Base-by-base conservation (phyloP, 2,329 filamentous ascomycete species). In the Ophiostoma australiae region DNA sequence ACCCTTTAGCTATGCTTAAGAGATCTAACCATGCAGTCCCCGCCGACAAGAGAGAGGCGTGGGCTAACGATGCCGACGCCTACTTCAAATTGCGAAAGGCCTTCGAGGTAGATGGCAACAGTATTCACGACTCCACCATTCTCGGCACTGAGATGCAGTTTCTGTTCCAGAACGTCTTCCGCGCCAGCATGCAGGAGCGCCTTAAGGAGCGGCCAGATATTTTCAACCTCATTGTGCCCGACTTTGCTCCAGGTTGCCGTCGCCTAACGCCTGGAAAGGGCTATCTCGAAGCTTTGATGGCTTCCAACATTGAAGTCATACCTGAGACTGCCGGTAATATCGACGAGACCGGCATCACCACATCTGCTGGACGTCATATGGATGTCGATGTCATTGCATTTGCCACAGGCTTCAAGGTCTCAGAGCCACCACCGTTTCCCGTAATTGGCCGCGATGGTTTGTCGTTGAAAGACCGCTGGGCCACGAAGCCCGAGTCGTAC, bases 331-430 rank as follows among this genome's bases (percentile, higher is more conserved):
- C 83, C 52, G 70, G 70, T 0, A 71, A 72, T 17, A 75, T 82
- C 35, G 81, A 79, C 2, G 72, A 76, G n/a, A 76, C 75, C 0
- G 82, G 82, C 1, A 76, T 83, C 23, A 72, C 72, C 5, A 77
- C 79, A 8, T 72, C 73, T 68, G 33, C 35, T 17, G 63, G 35
- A 20, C 63, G 35, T 10, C 69, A 74, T 23, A n/a, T 72, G 13
- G 69, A 69, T 10, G 77, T 84, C 52, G 84, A 86, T 74, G 79
- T 78, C 11, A 78, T 86, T 3, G 79, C 84, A 63, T 84, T 80
- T 76, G 83, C 82, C n/a, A 84, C 82, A 0, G 82, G 83, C 15
- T 84, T 82, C 78, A 76, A 79, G 73, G 79, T 80, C 6, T 79
- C 79, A 2, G 77, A 77, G 52, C 76, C 80, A 23, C 82, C 82